Evolutionary conservation across 2,329 filamentous ascomycete species (phyloP), one percentile per base, ranked within the genome.

Genomic region (Penicillium psychrosexuale): DNA sequence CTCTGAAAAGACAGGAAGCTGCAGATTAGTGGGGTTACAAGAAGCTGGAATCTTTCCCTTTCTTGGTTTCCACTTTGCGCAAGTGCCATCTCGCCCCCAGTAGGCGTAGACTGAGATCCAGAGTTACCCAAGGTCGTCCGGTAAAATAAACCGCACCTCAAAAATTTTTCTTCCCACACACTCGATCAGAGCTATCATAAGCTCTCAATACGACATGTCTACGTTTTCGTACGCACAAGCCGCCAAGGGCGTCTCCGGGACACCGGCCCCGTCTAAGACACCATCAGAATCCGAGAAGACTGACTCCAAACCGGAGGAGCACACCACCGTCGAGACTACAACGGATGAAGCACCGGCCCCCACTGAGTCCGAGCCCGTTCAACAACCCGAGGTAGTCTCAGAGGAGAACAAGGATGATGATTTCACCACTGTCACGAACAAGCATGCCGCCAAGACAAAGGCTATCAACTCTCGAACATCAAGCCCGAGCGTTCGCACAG

Each of bases 151-250:
- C 44, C 48, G 48, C 43, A 54, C 49, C 53, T 62, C 55, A 50
- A 17, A 24, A 17, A 24, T 51, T 46, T 54, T 36, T 45, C 38
- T 11, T 1, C 13, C 27, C 11, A 22, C 5, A 27, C 28, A 38
- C 19, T 19, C 40, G 24, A 59, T 37, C 49, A 58, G 47, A 56
- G 45, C 59, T 61, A 71, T 59, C 58, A 80, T 81, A 79, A 73
- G 70, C 52, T 68, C 66, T 51, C 73, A 68, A 62, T 60, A 69
- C 65, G 67, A 68, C 68, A 77, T 83, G 60, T 80, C 84, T 58
- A 80, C 84, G 33, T 96, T 97, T 72, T 97, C 93, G 57, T 97
- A 97, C 75, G 93, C 93, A 67, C 91, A 96, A 82, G 93, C 93
- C 70, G 93, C 93, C 57, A 94, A 94, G 75, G 91, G 92, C 69